Percentiles rank a stretch among this genome's conserved stretches.
phyloP scores from a whole-genome alignment of 2,329 filamentous ascomycete genomes.

The Phoma herbarum region DNA sequence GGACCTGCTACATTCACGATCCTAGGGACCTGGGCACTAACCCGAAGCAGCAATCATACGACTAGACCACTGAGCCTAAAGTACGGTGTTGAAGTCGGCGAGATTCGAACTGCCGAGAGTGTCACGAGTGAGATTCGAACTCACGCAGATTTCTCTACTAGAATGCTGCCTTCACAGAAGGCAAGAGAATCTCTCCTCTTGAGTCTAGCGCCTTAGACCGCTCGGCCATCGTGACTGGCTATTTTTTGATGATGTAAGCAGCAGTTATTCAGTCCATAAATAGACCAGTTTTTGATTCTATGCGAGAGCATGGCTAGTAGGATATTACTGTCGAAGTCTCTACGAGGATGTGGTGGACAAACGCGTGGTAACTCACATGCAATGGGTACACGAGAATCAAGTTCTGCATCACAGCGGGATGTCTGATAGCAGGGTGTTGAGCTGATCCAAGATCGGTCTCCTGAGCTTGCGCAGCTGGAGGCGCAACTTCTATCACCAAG shows the following conservation, averaged over 20 bases:
- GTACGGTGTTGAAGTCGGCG: neutral
- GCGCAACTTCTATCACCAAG: too few relatives aligned
- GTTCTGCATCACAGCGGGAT: too few relatives aligned
- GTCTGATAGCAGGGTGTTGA: too few relatives aligned
- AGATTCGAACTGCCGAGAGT: neutral
- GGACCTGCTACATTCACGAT: conserved; percentile 20
- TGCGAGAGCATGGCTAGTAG: too few relatives aligned
- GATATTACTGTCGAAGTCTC: too few relatives aligned
- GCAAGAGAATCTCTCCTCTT: conserved; percentile 2
- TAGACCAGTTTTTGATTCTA: too few relatives aligned
- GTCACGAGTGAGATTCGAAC: conserved; percentile 16
- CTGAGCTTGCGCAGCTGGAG: too few relatives aligned
- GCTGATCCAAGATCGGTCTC: too few relatives aligned
- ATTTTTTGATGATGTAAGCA: too few relatives aligned
- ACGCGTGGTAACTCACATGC: neutral
- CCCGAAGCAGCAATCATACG: neutral
- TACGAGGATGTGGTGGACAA: neutral
- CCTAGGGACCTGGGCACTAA: neutral
- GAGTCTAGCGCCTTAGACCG: conserved; percentile 14
- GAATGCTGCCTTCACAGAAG: conserved; percentile 9
- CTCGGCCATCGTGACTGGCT: neutral
- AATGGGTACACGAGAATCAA: neutral
- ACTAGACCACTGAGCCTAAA: conserved; percentile 21
- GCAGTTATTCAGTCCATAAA: too few relatives aligned
- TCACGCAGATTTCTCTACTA: conserved; percentile 5